Conservation (phyloP, 352 stramenopile genomes). For the Blastocystis hominis region DNA sequence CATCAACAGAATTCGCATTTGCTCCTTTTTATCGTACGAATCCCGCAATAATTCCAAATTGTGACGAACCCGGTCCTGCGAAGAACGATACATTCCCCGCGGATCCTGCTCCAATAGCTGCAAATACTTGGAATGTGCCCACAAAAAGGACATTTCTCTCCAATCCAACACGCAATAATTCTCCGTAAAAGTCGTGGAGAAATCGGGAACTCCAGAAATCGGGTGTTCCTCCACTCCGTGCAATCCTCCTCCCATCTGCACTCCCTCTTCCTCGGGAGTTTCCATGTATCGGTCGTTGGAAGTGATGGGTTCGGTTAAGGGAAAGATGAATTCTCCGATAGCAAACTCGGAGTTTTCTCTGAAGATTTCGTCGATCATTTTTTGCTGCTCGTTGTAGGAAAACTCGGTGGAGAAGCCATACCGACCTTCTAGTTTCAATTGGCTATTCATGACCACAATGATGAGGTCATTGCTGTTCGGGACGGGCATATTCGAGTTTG, state of each 20-base stretch:
- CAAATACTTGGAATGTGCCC: not conserved
- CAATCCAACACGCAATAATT: not conserved
- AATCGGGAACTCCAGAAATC: not conserved
- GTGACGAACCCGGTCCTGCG: not conserved
- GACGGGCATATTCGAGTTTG: not conserved
- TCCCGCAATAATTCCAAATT: not conserved
- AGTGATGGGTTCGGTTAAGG: conserved; percentile 13
- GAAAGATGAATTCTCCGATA: conserved; percentile 54
- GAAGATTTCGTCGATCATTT: conserved; percentile 55
- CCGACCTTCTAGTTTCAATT: not conserved
- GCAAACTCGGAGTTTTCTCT: conserved; percentile 14
- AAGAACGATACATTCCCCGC: not conserved
- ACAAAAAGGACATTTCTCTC: not conserved
- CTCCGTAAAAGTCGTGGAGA: not conserved
- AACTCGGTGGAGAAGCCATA: conserved; percentile 44
- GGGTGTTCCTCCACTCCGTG: not conserved
- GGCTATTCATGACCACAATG: conserved; percentile 19
- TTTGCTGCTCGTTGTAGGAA: conserved; percentile 17
- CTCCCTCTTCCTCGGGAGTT: not conserved
- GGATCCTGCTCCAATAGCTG: not conserved
- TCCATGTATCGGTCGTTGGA: not conserved
- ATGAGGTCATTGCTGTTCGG: not conserved
- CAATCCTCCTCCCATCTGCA: not conserved
- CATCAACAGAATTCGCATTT: conserved; percentile 65
- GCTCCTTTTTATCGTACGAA: not conserved